A percentile compares a stretch with the other conserved stretches of the same genome.
Conservation (phyloP, 805 yeast genomes). For the Candida boleticola region DNA sequence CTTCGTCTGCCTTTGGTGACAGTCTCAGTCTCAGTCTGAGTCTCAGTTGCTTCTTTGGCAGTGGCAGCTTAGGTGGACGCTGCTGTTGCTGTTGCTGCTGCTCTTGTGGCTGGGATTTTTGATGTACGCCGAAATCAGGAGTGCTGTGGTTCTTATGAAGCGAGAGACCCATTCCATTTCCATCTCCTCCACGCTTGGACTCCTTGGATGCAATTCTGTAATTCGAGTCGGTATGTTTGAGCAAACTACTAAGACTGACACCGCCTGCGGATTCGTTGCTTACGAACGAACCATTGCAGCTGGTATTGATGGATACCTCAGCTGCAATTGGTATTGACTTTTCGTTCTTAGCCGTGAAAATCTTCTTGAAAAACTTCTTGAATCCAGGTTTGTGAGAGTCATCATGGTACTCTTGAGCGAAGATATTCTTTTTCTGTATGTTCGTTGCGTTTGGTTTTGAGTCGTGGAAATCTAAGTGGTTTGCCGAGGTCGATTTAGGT, state of each 20-base stretch:
- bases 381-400: conserved; percentile 1
- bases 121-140: neutral
- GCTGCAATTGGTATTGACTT: neutral
- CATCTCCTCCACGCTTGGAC: neutral
- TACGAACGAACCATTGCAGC: neutral
- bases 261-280: neutral
- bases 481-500: neutral
- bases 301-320: conserved; percentile 3
- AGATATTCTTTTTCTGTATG: neutral
- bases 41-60: neutral
- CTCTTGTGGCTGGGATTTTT: neutral
- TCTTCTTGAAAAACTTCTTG: conserved; percentile 3
- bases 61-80: neutral
- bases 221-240: neutral
- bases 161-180: neutral
- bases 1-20: neutral
- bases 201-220: neutral
- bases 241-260: neutral
- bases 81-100: neutral
- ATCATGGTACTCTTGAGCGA: neutral
- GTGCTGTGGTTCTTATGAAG: neutral
- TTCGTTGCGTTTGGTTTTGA: too few relatives aligned
- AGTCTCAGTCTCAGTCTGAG: neutral
- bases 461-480: neutral
- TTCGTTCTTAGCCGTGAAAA: conserved; percentile 1